Percentiles rank a stretch among this genome's conserved stretches.
phyloP scores from a whole-genome alignment of 768 basidiomycete genomes.

The Cystofilobasidium ferigula region DNA sequence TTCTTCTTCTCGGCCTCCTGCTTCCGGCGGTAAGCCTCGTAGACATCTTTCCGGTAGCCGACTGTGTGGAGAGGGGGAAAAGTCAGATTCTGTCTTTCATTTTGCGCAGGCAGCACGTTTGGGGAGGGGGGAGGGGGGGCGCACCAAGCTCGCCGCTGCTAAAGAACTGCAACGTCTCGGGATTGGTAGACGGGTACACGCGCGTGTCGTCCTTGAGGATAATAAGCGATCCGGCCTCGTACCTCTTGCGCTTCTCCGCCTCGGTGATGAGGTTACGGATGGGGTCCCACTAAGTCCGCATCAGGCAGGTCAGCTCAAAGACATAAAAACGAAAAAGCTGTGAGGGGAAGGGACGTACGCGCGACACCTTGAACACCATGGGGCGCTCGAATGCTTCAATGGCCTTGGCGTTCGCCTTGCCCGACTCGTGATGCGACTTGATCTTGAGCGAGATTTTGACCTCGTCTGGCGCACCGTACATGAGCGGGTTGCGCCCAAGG shows the following conservation, averaged over 20 bases:
- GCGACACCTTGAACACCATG: background rate
- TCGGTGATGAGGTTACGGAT: background rate
- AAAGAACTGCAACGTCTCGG: background rate
- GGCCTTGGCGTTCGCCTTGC: background rate
- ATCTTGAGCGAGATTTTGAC: background rate
- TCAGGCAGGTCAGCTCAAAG: too few relatives aligned
- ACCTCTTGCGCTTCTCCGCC: background rate
- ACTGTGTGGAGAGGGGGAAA: background rate
- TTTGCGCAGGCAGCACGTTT: too few relatives aligned
- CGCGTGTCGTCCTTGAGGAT: background rate
- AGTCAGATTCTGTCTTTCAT: too few relatives aligned
- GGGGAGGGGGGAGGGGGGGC: background rate
- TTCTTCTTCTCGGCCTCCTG: background rate
- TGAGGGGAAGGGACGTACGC: background rate
- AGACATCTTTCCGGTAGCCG: background rate
- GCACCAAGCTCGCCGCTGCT: background rate
- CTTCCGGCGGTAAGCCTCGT: background rate
- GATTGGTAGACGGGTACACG: slow-evolving; percentile 4
- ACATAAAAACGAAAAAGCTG: background rate
- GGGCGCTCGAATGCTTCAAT: background rate
- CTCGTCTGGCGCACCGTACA: background rate
- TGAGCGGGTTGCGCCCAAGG: background rate
- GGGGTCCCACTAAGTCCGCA: background rate
- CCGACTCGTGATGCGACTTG: background rate
- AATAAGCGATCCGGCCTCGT: background rate